Base-by-base conservation (phyloP, 2,329 filamentous ascomycete species). In the Ophiostoma sp. region DNA sequence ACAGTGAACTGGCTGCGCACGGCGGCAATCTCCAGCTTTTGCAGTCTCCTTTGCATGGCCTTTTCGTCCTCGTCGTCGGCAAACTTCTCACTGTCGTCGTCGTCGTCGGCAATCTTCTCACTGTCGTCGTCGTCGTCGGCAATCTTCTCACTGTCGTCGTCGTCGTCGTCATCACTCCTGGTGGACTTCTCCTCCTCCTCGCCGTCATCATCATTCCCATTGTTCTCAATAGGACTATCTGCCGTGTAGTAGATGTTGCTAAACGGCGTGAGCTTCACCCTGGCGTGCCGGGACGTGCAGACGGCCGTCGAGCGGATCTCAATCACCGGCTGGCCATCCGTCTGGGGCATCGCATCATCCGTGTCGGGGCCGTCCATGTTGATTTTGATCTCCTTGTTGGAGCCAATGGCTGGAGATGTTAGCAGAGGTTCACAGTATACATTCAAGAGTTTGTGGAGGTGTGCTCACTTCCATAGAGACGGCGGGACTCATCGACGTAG, bases 261-360 rank as follows among this genome's bases (percentile, higher is more conserved):
- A 25, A 52, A 69, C 4, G 28, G 9, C 25, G 7, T 5, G 4
- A 36, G 66, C 66, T 36, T 22, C 2, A 19, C 9, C 66, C 28
- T 55, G 66, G 48, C 79, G 9, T 79, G 75, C 22, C 80, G 79
- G 42, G 78, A 75, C 33, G 78, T 33, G 76, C 57, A 73, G 31
- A 79, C 76, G 17, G 75, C 70, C 19, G 77, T 77, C 9, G 83
- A 85, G 33, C 84, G 74, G 69, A 85, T 84, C 75, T 85, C 84
- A n/a, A 85, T 78, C 15, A 85, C 78, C 0, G 83, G 81, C 71
- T 80, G 79, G 69, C 78, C 70, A 12, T 77, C 77, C 4, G 75
- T 70, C 12, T 78, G 31, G 7, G n/a, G 33, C 68, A 39, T 25
- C 11, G 11, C 12, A 15, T 17, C 9, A 12, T 39, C 33, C 19